These are phyloP conservation scores for Cercospora nicotianae DNA, from an alignment of 2,329 filamentous ascomycete species.

Conservation along the genomic window DNA sequence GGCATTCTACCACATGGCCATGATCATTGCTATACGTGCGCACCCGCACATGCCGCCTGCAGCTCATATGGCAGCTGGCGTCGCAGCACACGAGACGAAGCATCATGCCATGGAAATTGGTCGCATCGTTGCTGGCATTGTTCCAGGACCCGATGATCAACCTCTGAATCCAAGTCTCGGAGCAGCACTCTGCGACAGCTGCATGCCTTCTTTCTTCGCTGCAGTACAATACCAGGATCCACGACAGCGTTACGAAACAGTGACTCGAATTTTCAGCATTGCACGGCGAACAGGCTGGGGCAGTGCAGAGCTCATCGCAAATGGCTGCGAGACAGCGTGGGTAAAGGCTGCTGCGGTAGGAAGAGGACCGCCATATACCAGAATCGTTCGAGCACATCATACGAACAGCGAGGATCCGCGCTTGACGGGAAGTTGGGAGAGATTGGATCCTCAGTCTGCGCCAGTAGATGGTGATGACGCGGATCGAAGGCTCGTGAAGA, in stretches of 20 bases:
- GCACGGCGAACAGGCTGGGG: slow-evolving; percentile 84
- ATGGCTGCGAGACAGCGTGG: slow-evolving; percentile 84
- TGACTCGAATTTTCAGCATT: slow-evolving; percentile 72
- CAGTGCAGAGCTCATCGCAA: slow-evolving; percentile 75
- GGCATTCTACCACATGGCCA: slow-evolving; percentile 81
- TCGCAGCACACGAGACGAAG: slow-evolving; percentile 71
- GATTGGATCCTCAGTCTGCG: slow-evolving; percentile 31
- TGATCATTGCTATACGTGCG: slow-evolving; percentile 76
- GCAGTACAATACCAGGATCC: slow-evolving; percentile 74
- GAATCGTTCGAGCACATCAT: slow-evolving; percentile 36
- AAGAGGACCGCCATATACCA: slow-evolving; percentile 71
- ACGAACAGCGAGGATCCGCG: slow-evolving; percentile 35
- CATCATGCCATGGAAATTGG: slow-evolving; percentile 73
- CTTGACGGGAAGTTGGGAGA: slow-evolving; percentile 37
- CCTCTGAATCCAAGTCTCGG: slow-evolving; percentile 75
- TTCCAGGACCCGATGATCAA: slow-evolving; percentile 49
- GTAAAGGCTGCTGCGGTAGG: slow-evolving; percentile 70
- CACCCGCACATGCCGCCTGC: slow-evolving; percentile 91
- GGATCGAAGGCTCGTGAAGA: slow-evolving; percentile 58
- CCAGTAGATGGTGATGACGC: slow-evolving; percentile 33
- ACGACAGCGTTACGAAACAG: slow-evolving; percentile 73
- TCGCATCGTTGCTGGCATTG: slow-evolving; percentile 72
- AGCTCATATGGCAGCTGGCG: slow-evolving; percentile 79
- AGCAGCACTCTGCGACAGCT: slow-evolving; percentile 77
- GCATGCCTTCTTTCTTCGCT: slow-evolving; percentile 82